Base-by-base conservation (phyloP, 306 rosid species). In the Casuarina equisetifolia region DNA sequence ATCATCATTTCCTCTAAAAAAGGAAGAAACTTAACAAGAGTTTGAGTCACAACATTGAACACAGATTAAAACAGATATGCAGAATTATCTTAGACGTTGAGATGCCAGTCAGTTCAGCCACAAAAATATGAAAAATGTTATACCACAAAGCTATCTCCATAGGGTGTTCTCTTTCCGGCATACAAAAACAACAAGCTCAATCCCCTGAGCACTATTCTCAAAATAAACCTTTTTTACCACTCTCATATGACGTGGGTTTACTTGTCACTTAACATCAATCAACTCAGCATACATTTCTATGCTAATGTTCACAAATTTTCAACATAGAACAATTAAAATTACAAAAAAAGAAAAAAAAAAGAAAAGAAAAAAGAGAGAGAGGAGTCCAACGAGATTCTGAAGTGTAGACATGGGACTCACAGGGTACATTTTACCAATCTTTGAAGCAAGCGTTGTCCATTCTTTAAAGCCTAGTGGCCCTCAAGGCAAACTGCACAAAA, bases 361-460 rank as follows among this genome's bases (percentile, higher is more conserved):
- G 11, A 10, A 13, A 4, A n/a, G 32, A 61, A 35, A 10, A 13
- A 2, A n/a, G 4, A 15, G 32, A 62, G 35, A 64, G 46, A 58
- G 69, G 77, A 49, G 42, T 49, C 51, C 64, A 70, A 25, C 76
- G 78, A 9, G 6, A 69, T 53, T 48, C 55, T 75, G 52, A 75
- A 43, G 66, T 44, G 63, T 61, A 25, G 66, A 69, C 40, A 81
- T 36, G 58, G 72, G 76, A 78, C 91, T 86, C 87, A 94, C 97
- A 59, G 89, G 86, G 81, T 73, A 80, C n/a, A 51, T 52, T 69
- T 61, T 86, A 83, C 92, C 98, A 44, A 57, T 78, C 74, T 87
- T 81, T 7, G 87, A 85, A 84, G 92, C 85, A 42, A 92, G 89
- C 19, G 84, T 79, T 80, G 84, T 79, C 96, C 94, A 94, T 79